Conservation (phyloP, 768 basidiomycete genomes). For the Leccinum olivaceopallidum region DNA sequence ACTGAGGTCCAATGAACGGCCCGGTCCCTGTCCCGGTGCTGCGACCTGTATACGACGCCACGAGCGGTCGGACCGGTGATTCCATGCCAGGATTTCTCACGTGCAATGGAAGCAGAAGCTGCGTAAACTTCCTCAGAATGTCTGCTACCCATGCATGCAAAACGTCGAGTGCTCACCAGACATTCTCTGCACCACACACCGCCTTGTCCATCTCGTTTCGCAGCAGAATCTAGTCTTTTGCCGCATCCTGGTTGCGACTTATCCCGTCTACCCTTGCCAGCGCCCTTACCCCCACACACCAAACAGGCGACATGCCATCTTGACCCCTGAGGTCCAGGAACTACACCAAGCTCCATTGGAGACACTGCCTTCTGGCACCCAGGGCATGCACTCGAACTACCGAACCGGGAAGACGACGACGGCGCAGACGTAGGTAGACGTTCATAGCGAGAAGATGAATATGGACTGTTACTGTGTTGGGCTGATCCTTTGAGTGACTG, state of each 20-base stretch:
- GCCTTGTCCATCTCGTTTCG: constrained; percentile 68
- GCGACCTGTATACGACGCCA: constrained; percentile 46
- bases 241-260: constrained; percentile 74
- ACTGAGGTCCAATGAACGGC: constrained; percentile 48
- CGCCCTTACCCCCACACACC: constrained; percentile 73
- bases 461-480: constrained; percentile 12
- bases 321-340: constrained; percentile 80
- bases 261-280: constrained; percentile 44
- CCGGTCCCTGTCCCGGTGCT: constrained; percentile 27
- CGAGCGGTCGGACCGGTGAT: constrained; percentile 52
- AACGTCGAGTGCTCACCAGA: constrained; percentile 48
- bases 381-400: constrained; percentile 57
- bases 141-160: neutral
- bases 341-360: constrained; percentile 82
- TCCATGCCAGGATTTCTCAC: constrained; percentile 49
- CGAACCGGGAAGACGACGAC: constrained; percentile 33
- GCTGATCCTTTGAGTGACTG: constrained; percentile 17
- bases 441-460: constrained; percentile 36
- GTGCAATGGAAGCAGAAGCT: constrained; percentile 58
- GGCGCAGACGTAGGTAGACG: constrained; percentile 19
- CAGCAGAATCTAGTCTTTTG: constrained; percentile 81
- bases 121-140: constrained; percentile 14
- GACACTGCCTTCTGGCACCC: constrained; percentile 75
- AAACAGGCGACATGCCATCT: constrained; percentile 80
- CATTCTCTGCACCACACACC: constrained; percentile 87